A percentile compares a stretch with the other conserved stretches of the same genome.
Evolutionary conservation across 2,329 filamentous ascomycete species (phyloP).

Genomic region (Trichophaea hybrida): DNA sequence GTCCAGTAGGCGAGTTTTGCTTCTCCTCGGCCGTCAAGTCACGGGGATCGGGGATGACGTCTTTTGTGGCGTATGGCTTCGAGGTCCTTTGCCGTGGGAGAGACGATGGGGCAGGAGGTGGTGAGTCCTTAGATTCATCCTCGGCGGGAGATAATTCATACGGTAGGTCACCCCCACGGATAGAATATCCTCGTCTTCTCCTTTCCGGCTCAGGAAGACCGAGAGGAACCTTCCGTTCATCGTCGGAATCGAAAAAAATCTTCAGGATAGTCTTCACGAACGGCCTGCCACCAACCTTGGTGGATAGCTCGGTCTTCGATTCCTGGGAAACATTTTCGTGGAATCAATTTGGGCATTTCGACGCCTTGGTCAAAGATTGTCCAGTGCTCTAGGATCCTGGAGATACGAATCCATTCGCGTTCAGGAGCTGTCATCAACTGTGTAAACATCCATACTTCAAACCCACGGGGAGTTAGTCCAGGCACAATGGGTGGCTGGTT

Average conservation of each 20-base stretch:
- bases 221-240: slow-evolving; percentile 10
- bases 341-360: slow-evolving; percentile 18
- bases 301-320: slow-evolving; percentile 14
- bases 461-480: slow-evolving; percentile 25
- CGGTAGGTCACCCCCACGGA: neutral
- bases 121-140: neutral
- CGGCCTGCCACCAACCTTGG: slow-evolving; percentile 14
- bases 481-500: slow-evolving; percentile 24
- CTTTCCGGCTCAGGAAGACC: neutral
- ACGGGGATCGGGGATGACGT: slow-evolving; percentile 1
- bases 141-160: neutral
- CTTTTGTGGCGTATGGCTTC: neutral
- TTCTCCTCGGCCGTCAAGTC: slow-evolving; percentile 6
- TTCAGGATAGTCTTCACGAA: neutral
- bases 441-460: slow-evolving; percentile 27
- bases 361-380: slow-evolving; percentile 20
- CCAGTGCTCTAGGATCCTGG: slow-evolving; percentile 22
- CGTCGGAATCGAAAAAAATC: slow-evolving; percentile 10
- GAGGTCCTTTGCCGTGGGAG: slow-evolving; percentile 2
- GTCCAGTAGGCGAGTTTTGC: neutral
- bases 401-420: slow-evolving; percentile 23
- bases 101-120: slow-evolving; percentile 2
- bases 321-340: slow-evolving; percentile 18
- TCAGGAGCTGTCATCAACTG: slow-evolving; percentile 25
- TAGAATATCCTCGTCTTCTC: neutral